These are phyloP conservation scores for Apiospora malaysiana DNA, from an alignment of 2,329 filamentous ascomycete species.

Conservation along the genomic window DNA sequence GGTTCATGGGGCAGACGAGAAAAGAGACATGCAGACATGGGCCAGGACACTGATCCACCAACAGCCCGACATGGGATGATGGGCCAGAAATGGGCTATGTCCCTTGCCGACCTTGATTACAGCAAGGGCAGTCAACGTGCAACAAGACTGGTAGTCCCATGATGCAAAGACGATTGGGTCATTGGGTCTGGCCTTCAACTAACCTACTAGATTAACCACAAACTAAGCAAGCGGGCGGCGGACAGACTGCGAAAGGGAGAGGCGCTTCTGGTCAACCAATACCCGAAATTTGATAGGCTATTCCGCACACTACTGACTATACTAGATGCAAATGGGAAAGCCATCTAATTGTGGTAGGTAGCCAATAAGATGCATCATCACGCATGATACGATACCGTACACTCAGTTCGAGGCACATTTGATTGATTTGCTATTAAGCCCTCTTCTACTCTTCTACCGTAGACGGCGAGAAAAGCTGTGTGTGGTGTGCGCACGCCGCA, in stretches of 20 bases:
- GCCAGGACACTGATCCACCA: not conserved
- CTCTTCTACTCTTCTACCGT: not conserved
- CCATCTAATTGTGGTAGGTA: not conserved
- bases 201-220: not conserved
- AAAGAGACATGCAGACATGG: not conserved
- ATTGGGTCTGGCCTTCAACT: not conserved
- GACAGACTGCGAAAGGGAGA: slow-evolving; percentile 1
- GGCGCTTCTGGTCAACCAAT: slow-evolving; percentile 3
- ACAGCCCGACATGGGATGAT: slow-evolving; percentile 1
- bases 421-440: not conserved
- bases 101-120: not conserved
- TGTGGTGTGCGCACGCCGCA: not conserved
- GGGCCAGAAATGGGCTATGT: not conserved
- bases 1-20: not conserved
- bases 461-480: not conserved
- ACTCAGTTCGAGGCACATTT: not conserved
- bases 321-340: not conserved
- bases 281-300: slow-evolving; percentile 4
- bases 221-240: not conserved
- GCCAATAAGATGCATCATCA: not conserved
- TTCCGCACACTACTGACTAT: not conserved
- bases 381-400: not conserved
- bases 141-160: not conserved
- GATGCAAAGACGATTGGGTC: slow-evolving; percentile 2
- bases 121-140: not conserved